These are phyloP conservation scores for Agaricales sp. DNA, from an alignment of 1,284 basidiomycete species.

Conservation along the genomic window DNA sequence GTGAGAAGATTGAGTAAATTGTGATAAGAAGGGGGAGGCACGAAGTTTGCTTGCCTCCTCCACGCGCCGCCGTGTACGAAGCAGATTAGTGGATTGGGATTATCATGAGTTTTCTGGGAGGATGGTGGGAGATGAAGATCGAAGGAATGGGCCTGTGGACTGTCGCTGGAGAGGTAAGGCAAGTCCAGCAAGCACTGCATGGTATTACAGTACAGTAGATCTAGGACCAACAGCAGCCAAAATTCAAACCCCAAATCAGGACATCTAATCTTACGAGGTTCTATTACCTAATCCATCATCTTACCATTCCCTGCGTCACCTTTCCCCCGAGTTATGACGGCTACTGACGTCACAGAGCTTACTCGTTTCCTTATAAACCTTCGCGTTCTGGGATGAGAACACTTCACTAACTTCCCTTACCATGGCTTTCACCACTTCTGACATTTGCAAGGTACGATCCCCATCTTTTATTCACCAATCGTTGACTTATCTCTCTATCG, in stretches of 20 bases:
- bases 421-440: slow-evolving; percentile 66
- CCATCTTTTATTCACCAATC: background rate
- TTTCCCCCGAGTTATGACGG: too few relatives aligned
- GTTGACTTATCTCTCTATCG: slow-evolving; percentile 20
- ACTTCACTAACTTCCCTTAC: too few relatives aligned
- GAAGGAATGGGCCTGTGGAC: slow-evolving; percentile 28
- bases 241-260: too few relatives aligned
- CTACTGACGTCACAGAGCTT: slow-evolving; percentile 5
- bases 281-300: too few relatives aligned
- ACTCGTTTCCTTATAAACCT: background rate
- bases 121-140: slow-evolving; percentile 34
- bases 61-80: slow-evolving; percentile 78
- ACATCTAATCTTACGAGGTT: too few relatives aligned
- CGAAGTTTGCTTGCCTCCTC: slow-evolving; percentile 42
- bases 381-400: too few relatives aligned
- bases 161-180: slow-evolving; percentile 24
- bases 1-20: slow-evolving; percentile 1
- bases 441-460: slow-evolving; percentile 58
- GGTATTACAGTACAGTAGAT: too few relatives aligned
- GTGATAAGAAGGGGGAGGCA: slow-evolving; percentile 1
- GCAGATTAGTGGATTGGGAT: slow-evolving; percentile 29
- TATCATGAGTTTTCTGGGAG: background rate
- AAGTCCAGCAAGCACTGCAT: slow-evolving; percentile 23
- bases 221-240: too few relatives aligned
- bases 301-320: too few relatives aligned